Base-by-base conservation (phyloP, 78 protist species). In the Dictyostelium firmibasis region DNA sequence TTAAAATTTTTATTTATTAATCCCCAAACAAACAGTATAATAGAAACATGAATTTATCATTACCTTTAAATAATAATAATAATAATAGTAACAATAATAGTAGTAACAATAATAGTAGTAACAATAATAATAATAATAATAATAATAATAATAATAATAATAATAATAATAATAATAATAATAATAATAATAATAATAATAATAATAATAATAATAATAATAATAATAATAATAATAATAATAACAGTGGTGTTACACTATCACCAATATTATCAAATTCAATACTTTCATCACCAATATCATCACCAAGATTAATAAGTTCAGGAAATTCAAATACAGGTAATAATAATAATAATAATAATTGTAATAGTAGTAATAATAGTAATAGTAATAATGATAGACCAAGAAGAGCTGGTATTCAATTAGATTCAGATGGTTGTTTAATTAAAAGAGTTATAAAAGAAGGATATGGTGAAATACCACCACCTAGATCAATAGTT, bases 391-490 rank as follows among this genome's bases (percentile, higher is more conserved):
- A 11, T 29, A 27, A 3, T 67, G n/a, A 72, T 72, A 72, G 33
- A 77, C 83, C 67, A 64, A 25, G 43, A 43, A 89, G 53, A 44
- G 60, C 87, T 35, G 94, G 94, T 33, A 31, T 89, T 25, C 94
- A 89, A 31, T 60, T 89, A 9, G 94, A 89, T 81, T 11, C 36
- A 23, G 94, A 89, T 69, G 94, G 94, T 25, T 89, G 94, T 67
- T 47, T 89, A n/a, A 81, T 89, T 18, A 89, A 89, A 81, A 60
- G 94, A 70, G 44, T 89, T 11, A 29, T 89, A 9, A 89, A 89
- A 35, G 94, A 89, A n/a, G 94, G 94, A 16, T 38, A 23, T 89
- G 86, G 88, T 44, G 94, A 89, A 16, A 23, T 47, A 44, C 50
- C 78, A 36, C 94, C 92, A 74, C 93, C 81, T 3, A 67, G 76